Evolutionary conservation across 805 yeast genomes (phyloP).

Genomic region (Candida krabiensis): DNA sequence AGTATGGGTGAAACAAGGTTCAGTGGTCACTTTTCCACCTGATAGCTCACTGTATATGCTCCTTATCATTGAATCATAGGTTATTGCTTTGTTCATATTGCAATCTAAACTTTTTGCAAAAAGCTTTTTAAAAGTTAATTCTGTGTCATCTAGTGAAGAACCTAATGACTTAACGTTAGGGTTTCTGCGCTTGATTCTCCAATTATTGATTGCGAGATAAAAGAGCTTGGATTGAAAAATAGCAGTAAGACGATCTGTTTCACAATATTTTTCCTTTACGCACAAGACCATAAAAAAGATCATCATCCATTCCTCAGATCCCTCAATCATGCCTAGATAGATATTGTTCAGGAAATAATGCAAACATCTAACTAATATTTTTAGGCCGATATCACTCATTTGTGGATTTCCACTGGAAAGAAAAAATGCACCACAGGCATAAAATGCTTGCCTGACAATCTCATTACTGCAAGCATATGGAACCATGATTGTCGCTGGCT

Average conservation of each 20-base stretch:
- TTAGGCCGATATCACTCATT: background rate
- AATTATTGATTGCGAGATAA: too few species aligned
- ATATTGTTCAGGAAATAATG: background rate
- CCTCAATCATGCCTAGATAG: background rate
- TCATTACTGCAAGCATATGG: background rate
- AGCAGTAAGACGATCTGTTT: background rate
- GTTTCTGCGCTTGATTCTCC: background rate
- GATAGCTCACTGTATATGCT: background rate
- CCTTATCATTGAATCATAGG: background rate
- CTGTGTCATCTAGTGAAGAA: background rate
- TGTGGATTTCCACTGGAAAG: background rate
- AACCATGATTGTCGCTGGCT: conserved; percentile 25
- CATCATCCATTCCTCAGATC: background rate
- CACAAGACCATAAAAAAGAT: background rate
- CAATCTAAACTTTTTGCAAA: background rate
- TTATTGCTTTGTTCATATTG: background rate
- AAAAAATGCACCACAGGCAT: background rate
- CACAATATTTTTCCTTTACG: background rate
- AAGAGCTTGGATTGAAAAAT: background rate
- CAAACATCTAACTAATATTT: background rate
- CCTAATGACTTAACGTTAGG: background rate
- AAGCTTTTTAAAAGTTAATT: too few species aligned
- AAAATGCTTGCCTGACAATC: background rate
- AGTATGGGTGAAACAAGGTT: too few species aligned
- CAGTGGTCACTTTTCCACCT: background rate